Conservation (phyloP, 2,329 filamentous ascomycete genomes). For the Golovinomyces cichoracearum region DNA sequence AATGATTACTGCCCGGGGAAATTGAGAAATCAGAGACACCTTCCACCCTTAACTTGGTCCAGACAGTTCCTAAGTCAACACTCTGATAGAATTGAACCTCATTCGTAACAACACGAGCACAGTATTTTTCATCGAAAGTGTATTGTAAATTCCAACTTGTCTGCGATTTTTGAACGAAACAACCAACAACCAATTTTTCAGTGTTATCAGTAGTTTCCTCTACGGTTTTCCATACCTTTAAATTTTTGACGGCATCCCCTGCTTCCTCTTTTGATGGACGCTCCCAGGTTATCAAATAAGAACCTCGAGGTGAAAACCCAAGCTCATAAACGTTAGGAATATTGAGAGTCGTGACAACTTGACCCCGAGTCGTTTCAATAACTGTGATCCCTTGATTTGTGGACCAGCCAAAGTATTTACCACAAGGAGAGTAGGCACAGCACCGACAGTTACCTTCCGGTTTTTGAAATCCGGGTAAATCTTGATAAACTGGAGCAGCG, state of each 20-base stretch:
- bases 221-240: slow-evolving; percentile 82
- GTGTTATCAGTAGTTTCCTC: slow-evolving; percentile 36
- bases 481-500: slow-evolving; percentile 66
- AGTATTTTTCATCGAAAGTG: slow-evolving; percentile 76
- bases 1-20: slow-evolving; percentile 68
- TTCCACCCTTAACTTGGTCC: slow-evolving; percentile 87
- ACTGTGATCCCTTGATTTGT: slow-evolving; percentile 67
- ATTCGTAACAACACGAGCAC: slow-evolving; percentile 80
- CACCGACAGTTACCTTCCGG: slow-evolving; percentile 88
- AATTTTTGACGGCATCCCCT: slow-evolving; percentile 80
- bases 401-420: slow-evolving; percentile 88
- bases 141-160: slow-evolving; percentile 96
- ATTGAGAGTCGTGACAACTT: slow-evolving; percentile 46
- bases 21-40: slow-evolving; percentile 74
- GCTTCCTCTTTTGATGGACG: slow-evolving; percentile 75
- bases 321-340: slow-evolving; percentile 77
- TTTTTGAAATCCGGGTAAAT: slow-evolving; percentile 57
- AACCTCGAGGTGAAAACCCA: slow-evolving; percentile 76
- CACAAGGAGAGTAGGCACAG: slow-evolving; percentile 84
- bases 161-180: slow-evolving; percentile 88
- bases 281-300: slow-evolving; percentile 92
- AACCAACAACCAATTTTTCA: slow-evolving; percentile 51
- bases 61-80: slow-evolving; percentile 58
- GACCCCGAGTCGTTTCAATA: slow-evolving; percentile 53
- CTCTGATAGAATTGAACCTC: slow-evolving; percentile 95